phyloP scores from a whole-genome alignment of 1,284 basidiomycete species.

The Bjerkandera adusta region DNA sequence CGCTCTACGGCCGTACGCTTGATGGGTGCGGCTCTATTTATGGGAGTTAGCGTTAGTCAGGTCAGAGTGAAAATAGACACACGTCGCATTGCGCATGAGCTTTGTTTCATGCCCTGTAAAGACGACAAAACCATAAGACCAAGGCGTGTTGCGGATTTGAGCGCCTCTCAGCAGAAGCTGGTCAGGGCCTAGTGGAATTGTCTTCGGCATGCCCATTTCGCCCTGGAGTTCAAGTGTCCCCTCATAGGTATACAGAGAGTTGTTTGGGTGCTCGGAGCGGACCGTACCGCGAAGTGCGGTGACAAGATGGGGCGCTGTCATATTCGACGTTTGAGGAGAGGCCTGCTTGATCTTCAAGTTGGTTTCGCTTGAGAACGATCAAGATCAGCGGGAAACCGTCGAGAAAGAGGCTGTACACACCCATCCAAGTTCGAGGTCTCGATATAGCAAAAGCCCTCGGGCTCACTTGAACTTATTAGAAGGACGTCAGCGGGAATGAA shows the following conservation, averaged over 20 bases:
- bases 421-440: conserved; percentile 98
- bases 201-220: conserved; percentile 61
- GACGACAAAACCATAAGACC: conserved; percentile 93
- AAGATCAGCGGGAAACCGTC: conserved; percentile 6
- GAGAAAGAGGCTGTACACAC: conserved; percentile 43
- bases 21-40: conserved; percentile 82
- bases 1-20: conserved; percentile 96
- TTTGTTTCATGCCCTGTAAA: conserved; percentile 99
- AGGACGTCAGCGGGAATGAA: conserved; percentile 97
- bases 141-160: conserved; percentile 94
- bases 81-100: conserved; percentile 95
- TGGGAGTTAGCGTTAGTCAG: no score
- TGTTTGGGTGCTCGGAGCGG: conserved; percentile 95
- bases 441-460: conserved; percentile 96
- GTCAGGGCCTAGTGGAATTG: conserved; percentile 91
- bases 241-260: conserved; percentile 96
- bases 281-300: conserved; percentile 79
- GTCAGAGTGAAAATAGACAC: conserved; percentile 33
- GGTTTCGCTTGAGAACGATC: conserved; percentile 68
- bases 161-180: conserved; percentile 94
- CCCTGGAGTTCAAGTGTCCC: conserved; percentile 72
- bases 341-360: conserved; percentile 99
- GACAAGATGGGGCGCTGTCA: conserved; percentile 80
- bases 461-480: conserved; percentile 88
- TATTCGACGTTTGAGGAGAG: conserved; percentile 73